Evolutionary conservation across 2,329 filamentous ascomycete species (phyloP).

Genomic region (Paecilomyces fulvus): DNA sequence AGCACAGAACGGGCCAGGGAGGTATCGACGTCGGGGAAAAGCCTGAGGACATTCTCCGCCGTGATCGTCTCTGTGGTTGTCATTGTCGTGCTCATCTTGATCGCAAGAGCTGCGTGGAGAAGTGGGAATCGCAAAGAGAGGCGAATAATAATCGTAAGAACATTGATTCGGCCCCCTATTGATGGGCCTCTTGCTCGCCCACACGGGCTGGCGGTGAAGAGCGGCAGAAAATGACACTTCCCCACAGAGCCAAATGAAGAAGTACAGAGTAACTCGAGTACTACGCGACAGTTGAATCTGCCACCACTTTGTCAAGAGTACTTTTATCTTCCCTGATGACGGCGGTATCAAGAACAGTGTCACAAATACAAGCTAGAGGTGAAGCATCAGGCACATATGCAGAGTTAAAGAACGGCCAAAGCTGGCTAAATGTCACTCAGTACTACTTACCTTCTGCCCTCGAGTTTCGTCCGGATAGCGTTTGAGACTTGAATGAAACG

Average conservation of each 20-base stretch:
- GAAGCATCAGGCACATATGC: neutral
- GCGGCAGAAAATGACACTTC: neutral
- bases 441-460: neutral
- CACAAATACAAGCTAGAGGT: neutral
- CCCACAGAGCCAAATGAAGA: neutral
- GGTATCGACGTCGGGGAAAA: slow-evolving; percentile 77
- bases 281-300: neutral
- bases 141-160: neutral
- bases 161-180: neutral
- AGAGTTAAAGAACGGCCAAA: neutral
- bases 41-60: slow-evolving; percentile 72
- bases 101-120: neutral
- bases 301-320: neutral
- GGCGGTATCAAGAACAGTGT: neutral
- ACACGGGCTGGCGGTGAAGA: neutral
- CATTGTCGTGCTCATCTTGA: slow-evolving; percentile 38
- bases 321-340: neutral
- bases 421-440: neutral
- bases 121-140: neutral
- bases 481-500: neutral
- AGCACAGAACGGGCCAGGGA: slow-evolving; percentile 45
- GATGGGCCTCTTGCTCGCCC: neutral
- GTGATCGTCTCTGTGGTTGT: slow-evolving; percentile 59
- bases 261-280: neutral
- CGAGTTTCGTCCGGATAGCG: neutral